Conservation (phyloP, 805 yeast species). For the Ogataea glucozyma region DNA sequence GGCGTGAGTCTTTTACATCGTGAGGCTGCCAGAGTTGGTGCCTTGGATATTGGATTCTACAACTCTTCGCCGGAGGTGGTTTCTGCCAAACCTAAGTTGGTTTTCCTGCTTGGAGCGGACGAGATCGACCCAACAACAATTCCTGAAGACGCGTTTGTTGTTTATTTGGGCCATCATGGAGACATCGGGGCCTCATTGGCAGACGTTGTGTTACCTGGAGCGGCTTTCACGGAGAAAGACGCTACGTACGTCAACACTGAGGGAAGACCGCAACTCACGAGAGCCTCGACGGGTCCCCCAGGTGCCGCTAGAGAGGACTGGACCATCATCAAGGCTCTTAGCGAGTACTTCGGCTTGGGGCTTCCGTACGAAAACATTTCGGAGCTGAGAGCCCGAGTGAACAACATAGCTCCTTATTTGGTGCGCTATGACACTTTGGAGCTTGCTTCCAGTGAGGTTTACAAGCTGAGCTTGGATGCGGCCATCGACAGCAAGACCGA, state of each 20-base stretch:
- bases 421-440: constrained; percentile 75
- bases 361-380: constrained; percentile 76
- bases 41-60: constrained; percentile 80
- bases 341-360: constrained; percentile 69
- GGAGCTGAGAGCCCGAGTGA: constrained; percentile 67
- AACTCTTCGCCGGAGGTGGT: constrained; percentile 47
- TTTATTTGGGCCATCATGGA: constrained; percentile 92
- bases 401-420: constrained; percentile 79
- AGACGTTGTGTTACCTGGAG: constrained; percentile 82
- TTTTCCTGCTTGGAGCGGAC: constrained; percentile 83
- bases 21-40: constrained; percentile 85
- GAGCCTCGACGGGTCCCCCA: constrained; percentile 87
- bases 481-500: constrained; percentile 32
- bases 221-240: constrained; percentile 85
- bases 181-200: constrained; percentile 86
- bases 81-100: constrained; percentile 62
- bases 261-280: constrained; percentile 81
- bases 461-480: constrained; percentile 55
- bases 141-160: constrained; percentile 83
- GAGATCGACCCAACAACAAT: constrained; percentile 68
- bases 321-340: constrained; percentile 81
- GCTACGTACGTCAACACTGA: constrained; percentile 88
- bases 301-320: constrained; percentile 92
- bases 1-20: constrained; percentile 81
- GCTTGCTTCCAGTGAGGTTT: constrained; percentile 59